These are phyloP conservation scores for Aspergillus avenaceus DNA, from an alignment of 495 filamentous ascomycete genomes.

Conservation along the genomic window DNA sequence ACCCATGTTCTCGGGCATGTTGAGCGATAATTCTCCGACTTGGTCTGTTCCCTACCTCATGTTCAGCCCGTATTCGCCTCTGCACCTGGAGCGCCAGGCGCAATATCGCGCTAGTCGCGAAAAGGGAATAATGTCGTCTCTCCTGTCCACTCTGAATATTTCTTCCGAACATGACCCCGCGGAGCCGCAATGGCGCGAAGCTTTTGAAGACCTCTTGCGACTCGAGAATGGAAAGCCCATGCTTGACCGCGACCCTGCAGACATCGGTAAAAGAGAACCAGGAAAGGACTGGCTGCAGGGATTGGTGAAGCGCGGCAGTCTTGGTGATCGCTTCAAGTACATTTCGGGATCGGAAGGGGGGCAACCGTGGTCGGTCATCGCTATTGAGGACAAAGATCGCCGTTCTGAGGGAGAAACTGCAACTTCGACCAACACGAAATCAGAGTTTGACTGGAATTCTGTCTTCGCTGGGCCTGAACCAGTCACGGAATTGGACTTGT, in stretches of 20 bases:
- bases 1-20: conserved; percentile 27
- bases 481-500: conserved; percentile 41
- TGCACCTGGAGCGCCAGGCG: conserved; percentile 42
- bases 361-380: conserved; percentile 25
- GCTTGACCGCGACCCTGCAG: conserved; percentile 28
- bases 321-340: conserved; percentile 36
- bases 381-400: conserved; percentile 15
- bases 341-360: conserved; percentile 14
- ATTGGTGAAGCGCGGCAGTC: conserved; percentile 34
- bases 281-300: conserved; percentile 36
- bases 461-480: conserved; percentile 12
- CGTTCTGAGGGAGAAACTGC: conserved; percentile 5
- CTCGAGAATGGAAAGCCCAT: conserved; percentile 46
- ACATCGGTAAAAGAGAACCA: conserved; percentile 20
- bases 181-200: conserved; percentile 48
- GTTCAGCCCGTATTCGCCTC: conserved; percentile 50
- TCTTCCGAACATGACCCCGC: conserved; percentile 25
- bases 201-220: conserved; percentile 53
- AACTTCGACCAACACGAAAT: background rate
- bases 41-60: conserved; percentile 41
- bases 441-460: conserved; percentile 2
- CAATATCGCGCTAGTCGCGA: conserved; percentile 22
- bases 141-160: conserved; percentile 31
- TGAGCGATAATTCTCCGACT: conserved; percentile 26
- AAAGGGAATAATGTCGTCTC: conserved; percentile 32